Evolutionary conservation across 805 yeast genomes (phyloP).

Genomic region (Wickerhamomyces alni): DNA sequence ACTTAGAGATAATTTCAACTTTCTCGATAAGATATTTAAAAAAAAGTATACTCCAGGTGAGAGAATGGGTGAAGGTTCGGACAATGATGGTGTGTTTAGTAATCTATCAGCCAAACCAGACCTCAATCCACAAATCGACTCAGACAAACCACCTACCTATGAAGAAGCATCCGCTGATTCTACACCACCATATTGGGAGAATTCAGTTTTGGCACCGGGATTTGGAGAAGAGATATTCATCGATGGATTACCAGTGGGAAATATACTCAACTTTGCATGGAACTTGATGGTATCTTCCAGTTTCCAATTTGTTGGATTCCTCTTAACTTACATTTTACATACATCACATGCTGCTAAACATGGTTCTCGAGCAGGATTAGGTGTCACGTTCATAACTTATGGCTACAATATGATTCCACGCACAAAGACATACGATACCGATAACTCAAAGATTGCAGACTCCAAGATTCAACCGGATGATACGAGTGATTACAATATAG

Average conservation of each 20-base stretch:
- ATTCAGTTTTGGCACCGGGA: constrained; percentile 73
- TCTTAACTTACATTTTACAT: constrained; percentile 83
- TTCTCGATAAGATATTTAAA: constrained; percentile 31
- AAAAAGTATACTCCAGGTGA: constrained; percentile 7
- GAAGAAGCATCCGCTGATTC: constrained; percentile 94
- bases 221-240: constrained; percentile 82
- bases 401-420: constrained; percentile 54
- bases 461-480: constrained; percentile 45
- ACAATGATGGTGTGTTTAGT: constrained; percentile 86
- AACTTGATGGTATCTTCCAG: constrained; percentile 82
- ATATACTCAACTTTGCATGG: constrained; percentile 84
- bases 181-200: constrained; percentile 96
- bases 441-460: constrained; percentile 15
- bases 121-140: constrained; percentile 20
- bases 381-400: constrained; percentile 70
- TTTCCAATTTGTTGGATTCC: constrained; percentile 90
- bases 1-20: constrained; percentile 32
- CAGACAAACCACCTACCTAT: constrained; percentile 75
- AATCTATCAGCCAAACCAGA: constrained; percentile 90
- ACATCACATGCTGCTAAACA: constrained; percentile 97
- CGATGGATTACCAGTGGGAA: constrained; percentile 95
- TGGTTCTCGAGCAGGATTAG: constrained; percentile 90
- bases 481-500: constrained; percentile 52
- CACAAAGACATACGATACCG: constrained; percentile 24
- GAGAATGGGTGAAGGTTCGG: constrained; percentile 26